Percentiles rank a stretch among this genome's conserved stretches.
Conservation (phyloP, 768 basidiomycete species). For the Amanita brunnescens region DNA sequence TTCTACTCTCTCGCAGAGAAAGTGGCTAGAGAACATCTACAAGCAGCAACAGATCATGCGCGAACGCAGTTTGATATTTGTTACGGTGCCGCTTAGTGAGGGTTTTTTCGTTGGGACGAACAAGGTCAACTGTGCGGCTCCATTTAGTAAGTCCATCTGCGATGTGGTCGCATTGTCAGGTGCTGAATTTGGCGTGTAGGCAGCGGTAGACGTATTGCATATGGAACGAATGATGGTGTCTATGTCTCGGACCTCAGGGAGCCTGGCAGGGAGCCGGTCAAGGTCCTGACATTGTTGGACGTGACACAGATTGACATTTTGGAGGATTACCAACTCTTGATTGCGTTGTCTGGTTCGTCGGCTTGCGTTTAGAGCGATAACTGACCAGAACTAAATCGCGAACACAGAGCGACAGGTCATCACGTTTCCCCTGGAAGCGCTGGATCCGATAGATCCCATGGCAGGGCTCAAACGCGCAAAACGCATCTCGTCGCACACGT, state of each 20-base stretch:
- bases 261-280: constrained; percentile 69
- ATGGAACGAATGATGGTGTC: constrained; percentile 96
- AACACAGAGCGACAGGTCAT: constrained; percentile 89
- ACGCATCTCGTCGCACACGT: constrained; percentile 90
- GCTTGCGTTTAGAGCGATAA: neutral
- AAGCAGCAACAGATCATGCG: constrained; percentile 84
- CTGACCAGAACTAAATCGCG: neutral
- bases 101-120: constrained; percentile 82
- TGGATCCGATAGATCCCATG: constrained; percentile 85
- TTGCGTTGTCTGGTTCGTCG: constrained; percentile 89
- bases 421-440: constrained; percentile 89
- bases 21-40: constrained; percentile 89
- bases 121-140: constrained; percentile 88
- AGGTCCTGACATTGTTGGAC: constrained; percentile 81
- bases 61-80: constrained; percentile 81
- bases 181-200: constrained; percentile 33
- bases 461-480: constrained; percentile 91
- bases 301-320: constrained; percentile 94
- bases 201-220: constrained; percentile 78
- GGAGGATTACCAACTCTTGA: constrained; percentile 90
- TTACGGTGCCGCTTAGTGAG: constrained; percentile 76
- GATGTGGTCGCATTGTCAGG: neutral
- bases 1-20: constrained; percentile 75
- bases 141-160: constrained; percentile 57
- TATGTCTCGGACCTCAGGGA: constrained; percentile 87